A percentile compares a stretch with the other conserved stretches of the same genome.
These are phyloP conservation scores for Botrytis medusae DNA, from an alignment of 2,329 filamentous ascomycete species.

Conservation along the genomic window DNA sequence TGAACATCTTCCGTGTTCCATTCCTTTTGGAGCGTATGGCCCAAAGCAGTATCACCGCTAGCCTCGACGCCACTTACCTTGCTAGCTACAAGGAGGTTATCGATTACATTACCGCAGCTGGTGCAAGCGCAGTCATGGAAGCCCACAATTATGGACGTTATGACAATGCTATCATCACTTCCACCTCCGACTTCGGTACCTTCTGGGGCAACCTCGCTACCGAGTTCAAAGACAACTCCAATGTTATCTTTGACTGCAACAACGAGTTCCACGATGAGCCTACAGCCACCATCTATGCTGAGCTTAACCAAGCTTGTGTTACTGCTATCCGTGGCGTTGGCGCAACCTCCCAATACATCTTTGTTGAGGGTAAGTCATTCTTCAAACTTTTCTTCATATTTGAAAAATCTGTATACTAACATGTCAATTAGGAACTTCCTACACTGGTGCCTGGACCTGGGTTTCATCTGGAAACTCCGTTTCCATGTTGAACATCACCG, in stretches of 20 bases:
- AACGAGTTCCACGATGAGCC: slow-evolving; percentile 45
- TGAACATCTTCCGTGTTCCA: slow-evolving; percentile 27
- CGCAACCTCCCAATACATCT: slow-evolving; percentile 55
- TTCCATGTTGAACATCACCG: slow-evolving; percentile 49
- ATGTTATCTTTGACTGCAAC: slow-evolving; percentile 47
- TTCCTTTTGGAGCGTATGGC: slow-evolving; percentile 58
- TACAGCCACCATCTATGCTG: slow-evolving; percentile 9
- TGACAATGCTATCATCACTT: slow-evolving; percentile 43
- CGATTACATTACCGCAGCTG: slow-evolving; percentile 49
- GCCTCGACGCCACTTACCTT: slow-evolving; percentile 45
- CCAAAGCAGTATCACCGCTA: slow-evolving; percentile 49
- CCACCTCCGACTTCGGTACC: slow-evolving; percentile 42
- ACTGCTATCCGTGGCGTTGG: slow-evolving; percentile 46
- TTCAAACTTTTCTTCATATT: background rate
- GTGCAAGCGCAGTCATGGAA: slow-evolving; percentile 49
- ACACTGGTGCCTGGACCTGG: slow-evolving; percentile 41
- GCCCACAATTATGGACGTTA: slow-evolving; percentile 54
- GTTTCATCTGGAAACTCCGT: slow-evolving; percentile 43
- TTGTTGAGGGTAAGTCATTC: slow-evolving; percentile 49
- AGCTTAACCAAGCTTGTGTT: slow-evolving; percentile 48
- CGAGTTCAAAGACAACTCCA: slow-evolving; percentile 41
- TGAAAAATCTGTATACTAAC: background rate
- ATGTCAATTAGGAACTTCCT: slow-evolving; percentile 39
- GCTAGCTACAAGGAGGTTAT: slow-evolving; percentile 45
- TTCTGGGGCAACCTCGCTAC: slow-evolving; percentile 46